Base-by-base conservation (phyloP, 164 flowering plant genomes). In the Aristolochia fimbriata region DNA sequence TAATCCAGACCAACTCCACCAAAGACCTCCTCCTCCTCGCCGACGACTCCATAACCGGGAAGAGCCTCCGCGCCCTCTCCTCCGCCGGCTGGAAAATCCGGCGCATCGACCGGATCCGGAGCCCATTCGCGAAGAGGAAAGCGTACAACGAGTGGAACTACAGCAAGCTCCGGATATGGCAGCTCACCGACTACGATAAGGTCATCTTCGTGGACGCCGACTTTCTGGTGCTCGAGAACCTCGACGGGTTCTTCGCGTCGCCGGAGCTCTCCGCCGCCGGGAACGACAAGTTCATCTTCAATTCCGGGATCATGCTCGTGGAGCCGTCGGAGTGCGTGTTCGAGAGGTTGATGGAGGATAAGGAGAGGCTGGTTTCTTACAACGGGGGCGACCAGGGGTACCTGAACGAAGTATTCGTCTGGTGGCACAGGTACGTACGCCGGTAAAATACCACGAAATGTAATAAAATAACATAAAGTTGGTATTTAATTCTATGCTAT, bases 301-400 rank as follows among this genome's bases (percentile, higher is more conserved):
- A 91, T 59, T 86, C 97, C 0, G 94, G 96, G 5, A 24, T 91
- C 16, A 86, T 91, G 94, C 19, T 84, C 9, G 51, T 91, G 0
- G 91, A 88, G 73, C 97, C 96, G 0, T 86, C 96, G 0, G 15
- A 58, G 4, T 87, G 97, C 43, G 59, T 68, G 65, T 91, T 91
- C 64, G 57, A 76, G 14, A 67, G 60, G 17, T 31, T 87, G 37
- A 81, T 84, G 85, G 15, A 24, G 59, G 77, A 76, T 30, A 79
- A 57, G 4, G 50, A 33, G 16, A 30, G 47, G 15, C 5, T 85
- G 22, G 58, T 6, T 6, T 76, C 96, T 0, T 86, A 84, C 65
- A 91, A 91, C 43, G 96, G 89, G 0, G 97, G 97, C 0, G 97
- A 91, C 46, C 96, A 91, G 24, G 96, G 96, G 0, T 88, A 79